These are phyloP conservation scores for Caulochytrium protostelioides DNA, from an alignment of 371 early-diverging fungal genomes.

Conservation along the genomic window DNA sequence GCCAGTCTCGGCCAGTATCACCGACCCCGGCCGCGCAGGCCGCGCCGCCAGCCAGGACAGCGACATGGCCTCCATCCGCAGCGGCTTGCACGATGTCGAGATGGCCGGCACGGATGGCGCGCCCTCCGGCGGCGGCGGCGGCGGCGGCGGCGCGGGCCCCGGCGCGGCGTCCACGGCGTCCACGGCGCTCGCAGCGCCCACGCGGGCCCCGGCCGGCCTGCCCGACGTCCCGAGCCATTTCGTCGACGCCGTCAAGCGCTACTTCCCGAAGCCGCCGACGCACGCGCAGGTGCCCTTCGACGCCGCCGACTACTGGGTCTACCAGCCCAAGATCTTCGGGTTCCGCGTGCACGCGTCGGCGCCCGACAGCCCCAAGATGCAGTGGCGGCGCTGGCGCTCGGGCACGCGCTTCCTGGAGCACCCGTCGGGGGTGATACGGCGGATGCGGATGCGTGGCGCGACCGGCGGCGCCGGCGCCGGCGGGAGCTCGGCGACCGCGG, in stretches of 20 bases:
- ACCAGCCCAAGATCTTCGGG: conserved; percentile 59
- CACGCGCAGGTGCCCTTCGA: background rate
- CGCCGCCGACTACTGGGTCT: conserved; percentile 18
- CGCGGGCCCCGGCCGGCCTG: background rate
- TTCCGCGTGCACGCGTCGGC: conserved; percentile 42
- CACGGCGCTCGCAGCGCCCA: too few relatives aligned
- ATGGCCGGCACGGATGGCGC: background rate
- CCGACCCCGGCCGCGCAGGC: background rate
- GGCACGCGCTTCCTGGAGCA: too few relatives aligned
- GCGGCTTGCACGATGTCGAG: background rate
- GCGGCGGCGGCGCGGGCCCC: background rate
- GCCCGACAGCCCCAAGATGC: conserved; percentile 43
- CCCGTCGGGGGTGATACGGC: too few relatives aligned
- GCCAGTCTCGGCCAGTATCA: conserved; percentile 1
- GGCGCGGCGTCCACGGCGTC: conserved; percentile 1
- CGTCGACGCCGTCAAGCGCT: background rate
- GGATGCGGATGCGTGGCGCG: too few relatives aligned
- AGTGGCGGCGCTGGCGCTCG: conserved; percentile 46
- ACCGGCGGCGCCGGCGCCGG: too few relatives aligned
- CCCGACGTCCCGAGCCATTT: background rate
- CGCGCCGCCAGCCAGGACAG: background rate
- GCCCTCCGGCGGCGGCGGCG: background rate
- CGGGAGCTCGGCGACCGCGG: too few relatives aligned
- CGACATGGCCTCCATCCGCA: background rate
- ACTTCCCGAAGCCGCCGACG: conserved; percentile 4